Evolutionary conservation across 805 yeast species (phyloP), one percentile per base, ranked within the genome.

Genomic region (Wickerhamomyces strasburgensis): DNA sequence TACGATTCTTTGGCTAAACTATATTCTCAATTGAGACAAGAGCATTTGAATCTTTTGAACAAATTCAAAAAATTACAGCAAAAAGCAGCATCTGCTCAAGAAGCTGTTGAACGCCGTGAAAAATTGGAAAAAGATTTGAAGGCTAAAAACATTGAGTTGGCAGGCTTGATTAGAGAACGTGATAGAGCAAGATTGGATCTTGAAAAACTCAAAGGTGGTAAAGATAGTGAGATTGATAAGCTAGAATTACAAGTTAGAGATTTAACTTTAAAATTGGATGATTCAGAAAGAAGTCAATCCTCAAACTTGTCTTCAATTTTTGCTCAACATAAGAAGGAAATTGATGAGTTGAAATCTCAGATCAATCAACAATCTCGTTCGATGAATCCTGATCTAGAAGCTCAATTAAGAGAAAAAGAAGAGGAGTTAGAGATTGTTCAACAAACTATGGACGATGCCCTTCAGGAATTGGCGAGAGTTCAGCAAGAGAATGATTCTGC

Each of bases 1-100:
- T 89, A 89, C 61, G 96, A 88, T 54, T 73, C 93, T 0, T 69
- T 89, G 44, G 96, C 96, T 5, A 86, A 86, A 53, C 68, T 89
- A 46, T 89, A 89, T 59, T 80, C 95, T 2, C 96, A 88, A 61
- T 68, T 89, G 49, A 81, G 97, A 55, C 94, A 85, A 61, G 97
- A 89, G 61, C 96, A 89, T 56, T 69, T 89, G 52, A 83, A 80
- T 44, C 62, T 88, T 38, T 70, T 89, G 54, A 70, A 83, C 35
- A 82, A 81, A 54, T 81, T 81, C 56, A 88, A 89, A 57, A 80
- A 82, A 49, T 70, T 81, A 32, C 94, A 87, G 61, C 84, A 86
- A 48, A 85, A 84, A 61, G 94, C 93, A 3, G 82, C 88, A 11
- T 73, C 80, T 29, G 96, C 96, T 9, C 95, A 87, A 57, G 96